Evolutionary conservation across 2,329 filamentous ascomycete genomes (phyloP), one percentile per base, ranked within the genome.

Genomic region (Clarireedia paspali): DNA sequence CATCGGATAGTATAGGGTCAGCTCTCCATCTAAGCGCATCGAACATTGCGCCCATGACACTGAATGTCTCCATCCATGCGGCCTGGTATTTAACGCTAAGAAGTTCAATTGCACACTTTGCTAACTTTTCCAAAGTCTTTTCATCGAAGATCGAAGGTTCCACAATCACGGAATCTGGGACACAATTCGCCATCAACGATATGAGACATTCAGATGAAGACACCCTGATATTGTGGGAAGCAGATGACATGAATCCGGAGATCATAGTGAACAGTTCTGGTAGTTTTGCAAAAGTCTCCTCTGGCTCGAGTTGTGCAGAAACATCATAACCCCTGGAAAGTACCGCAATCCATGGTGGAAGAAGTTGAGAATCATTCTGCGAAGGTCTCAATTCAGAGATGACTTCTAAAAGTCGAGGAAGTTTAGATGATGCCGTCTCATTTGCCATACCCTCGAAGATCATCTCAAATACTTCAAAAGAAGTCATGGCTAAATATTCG

Each of bases 391-490:
- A 75, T 70, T 97, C 91, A 12, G 87, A 85, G 63, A 99, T 96
- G 52, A 94, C 91, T 61, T 96, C 91, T 65, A 97, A 80, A 12
- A 99, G 79, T 56, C 89, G 83, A 2, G 91, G 91, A 12, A 99
- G 79, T 73, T 97, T 99, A 1, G 89, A 82, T 2, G 91, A 95
- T 0, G 91, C 80, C 63, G 95, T 90, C 62, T 91, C 87, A 15
- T 85, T 82, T n/a, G 77, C 82, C 87, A 99, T 91, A 6, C 91
- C 88, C 64, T 88, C 87, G 63, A 99, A 97, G 46, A 97, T 95
- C 70, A 95, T 87, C 71, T 99, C 94, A 66, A 99, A 99, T 4
- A 97, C 92, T 62, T 96, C 92, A 65, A 99, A 96, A 0, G 91
- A 88, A 10, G 89, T 87, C 86, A 97, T 95, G 34, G 91, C 95